Percentiles rank a stretch among this genome's conserved stretches.
These are phyloP conservation scores for Fennellomyces sp. DNA, from an alignment of 371 early-diverging fungal species.

Conservation along the genomic window DNA sequence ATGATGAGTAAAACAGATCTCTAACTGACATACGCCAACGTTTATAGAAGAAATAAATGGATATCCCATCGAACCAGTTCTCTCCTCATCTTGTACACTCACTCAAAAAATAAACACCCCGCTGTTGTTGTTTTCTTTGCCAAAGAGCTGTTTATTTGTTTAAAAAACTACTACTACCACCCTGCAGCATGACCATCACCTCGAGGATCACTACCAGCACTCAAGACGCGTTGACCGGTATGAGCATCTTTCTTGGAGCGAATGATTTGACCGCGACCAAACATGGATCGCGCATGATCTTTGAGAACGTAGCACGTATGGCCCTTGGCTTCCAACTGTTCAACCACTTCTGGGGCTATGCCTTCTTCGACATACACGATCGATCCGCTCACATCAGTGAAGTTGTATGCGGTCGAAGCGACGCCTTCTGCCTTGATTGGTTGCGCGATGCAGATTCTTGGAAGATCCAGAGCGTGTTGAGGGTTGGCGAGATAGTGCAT, in stretches of 20 bases:
- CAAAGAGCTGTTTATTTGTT: background rate
- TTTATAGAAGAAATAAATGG: constrained; percentile 19
- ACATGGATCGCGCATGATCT: constrained; percentile 47
- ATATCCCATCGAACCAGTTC: background rate
- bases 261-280: constrained; percentile 82
- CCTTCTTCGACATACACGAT: constrained; percentile 69
- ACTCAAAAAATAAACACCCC: constrained; percentile 2
- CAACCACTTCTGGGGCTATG: constrained; percentile 37
- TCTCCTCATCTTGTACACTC: constrained; percentile 2
- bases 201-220: constrained; percentile 73
- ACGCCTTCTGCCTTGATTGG: constrained; percentile 14
- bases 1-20: background rate
- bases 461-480: constrained; percentile 75
- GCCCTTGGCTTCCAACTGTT: constrained; percentile 55
- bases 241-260: constrained; percentile 32
- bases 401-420: constrained; percentile 26
- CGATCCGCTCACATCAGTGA: constrained; percentile 40
- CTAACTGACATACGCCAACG: background rate
- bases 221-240: constrained; percentile 52
- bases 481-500: constrained; percentile 60
- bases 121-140: constrained; percentile 2
- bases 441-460: constrained; percentile 67
- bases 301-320: constrained; percentile 53
- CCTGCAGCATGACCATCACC: constrained; percentile 70
- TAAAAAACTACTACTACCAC: constrained; percentile 48